Evolutionary conservation across 1,139 yeast genomes (phyloP), one percentile per base, ranked within the genome.

Genomic region (Wickerhamomyces sp.): DNA sequence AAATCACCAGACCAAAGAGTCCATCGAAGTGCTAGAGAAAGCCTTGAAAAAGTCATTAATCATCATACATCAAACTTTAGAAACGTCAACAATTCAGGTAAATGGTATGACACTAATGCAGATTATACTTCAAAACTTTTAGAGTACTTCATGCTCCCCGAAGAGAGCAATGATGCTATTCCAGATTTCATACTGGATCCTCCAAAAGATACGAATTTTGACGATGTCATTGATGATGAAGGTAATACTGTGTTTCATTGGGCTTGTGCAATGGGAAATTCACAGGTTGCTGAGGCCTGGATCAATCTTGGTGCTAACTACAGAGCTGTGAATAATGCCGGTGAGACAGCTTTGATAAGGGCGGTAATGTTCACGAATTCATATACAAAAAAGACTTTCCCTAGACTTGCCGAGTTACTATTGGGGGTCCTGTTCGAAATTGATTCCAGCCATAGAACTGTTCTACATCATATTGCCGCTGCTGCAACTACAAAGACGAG

Each of bases 191-290:
- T 86, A 22, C 64, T 74, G 33, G 70, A 75, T 41, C 86, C 89
- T 1, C 91, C 94, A 1, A 66, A 66, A 21, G 87, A 81, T 41
- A 79, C 83, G 49, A 75, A 82, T 48, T 74, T 84, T 44, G 84
- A 85, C 58, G 84, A 75, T 44, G 74, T 91, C 7, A 87, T 91
- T 35, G 98, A 91, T 54, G 94, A 87, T 40, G 96, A 91, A 56
- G 94, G 96, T 1, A 95, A 91, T 52, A 85, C 96, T 0, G 89
- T 96, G 0, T 76, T 91, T 48, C 97, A 91, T 58, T 89, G 97
- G 97, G 95, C 97, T 0, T 84, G 96, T 29, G 84, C 97, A 0
- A 81, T 91, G 68, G 97, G 96, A 5, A 78, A 81, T 48, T 63
- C 78, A 30, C 75, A 73, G 26, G 78, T 88, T 55, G 78, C 86